These are phyloP conservation scores for Umbilicus rupestris DNA, from an alignment of 164 flowering plant species.

Conservation along the genomic window DNA sequence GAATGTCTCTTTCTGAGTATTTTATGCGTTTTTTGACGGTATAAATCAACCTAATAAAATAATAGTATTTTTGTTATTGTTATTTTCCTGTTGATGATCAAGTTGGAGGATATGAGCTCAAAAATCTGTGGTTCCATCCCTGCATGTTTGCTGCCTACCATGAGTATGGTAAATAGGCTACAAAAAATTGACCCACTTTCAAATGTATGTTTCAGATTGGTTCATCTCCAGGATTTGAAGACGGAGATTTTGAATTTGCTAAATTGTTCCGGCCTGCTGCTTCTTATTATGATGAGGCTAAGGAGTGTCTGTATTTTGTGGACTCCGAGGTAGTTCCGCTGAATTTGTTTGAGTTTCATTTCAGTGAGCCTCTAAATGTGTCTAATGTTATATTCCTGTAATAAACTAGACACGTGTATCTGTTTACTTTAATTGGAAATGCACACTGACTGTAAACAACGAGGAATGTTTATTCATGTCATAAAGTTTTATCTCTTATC, in stretches of 20 bases:
- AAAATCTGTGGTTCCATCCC: neutral
- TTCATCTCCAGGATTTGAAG: conserved; percentile 95
- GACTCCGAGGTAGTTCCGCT: conserved; percentile 76
- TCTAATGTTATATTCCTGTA: neutral
- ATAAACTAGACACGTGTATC: neutral
- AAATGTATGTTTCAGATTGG: conserved; percentile 63
- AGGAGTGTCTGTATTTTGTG: conserved; percentile 71
- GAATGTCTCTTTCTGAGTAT: neutral
- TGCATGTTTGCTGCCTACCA: neutral
- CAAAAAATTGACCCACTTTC: conserved; percentile 5
- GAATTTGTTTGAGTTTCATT: neutral
- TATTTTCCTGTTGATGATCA: neutral
- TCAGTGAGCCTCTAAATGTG: neutral
- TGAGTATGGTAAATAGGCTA: neutral
- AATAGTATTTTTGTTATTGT: neutral
- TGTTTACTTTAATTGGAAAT: neutral
- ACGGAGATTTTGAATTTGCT: conserved; percentile 82
- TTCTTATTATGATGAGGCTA: conserved; percentile 45
- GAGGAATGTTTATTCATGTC: neutral
- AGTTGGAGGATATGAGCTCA: neutral
- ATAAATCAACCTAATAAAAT: neutral
- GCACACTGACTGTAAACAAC: neutral
- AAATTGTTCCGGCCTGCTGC: conserved; percentile 77
- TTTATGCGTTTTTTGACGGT: neutral
- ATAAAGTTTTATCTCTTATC: conserved; percentile 5